These are phyloP conservation scores for Aspergillus versicolor DNA, from an alignment of 2,329 filamentous ascomycete species.

Conservation along the genomic window DNA sequence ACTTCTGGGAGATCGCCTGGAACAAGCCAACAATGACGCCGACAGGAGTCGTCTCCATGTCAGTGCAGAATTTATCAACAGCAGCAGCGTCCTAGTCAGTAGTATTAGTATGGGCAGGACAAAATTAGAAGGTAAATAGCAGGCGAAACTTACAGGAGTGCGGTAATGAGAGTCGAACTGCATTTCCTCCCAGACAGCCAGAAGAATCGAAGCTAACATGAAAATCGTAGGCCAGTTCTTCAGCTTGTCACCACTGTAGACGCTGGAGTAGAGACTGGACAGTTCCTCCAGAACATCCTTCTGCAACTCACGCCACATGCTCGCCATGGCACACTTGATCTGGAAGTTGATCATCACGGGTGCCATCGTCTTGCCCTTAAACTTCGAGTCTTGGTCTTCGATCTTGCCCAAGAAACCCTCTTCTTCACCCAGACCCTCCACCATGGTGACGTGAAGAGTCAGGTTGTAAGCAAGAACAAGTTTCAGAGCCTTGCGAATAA, in stretches of 20 bases:
- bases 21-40: conserved; percentile 96
- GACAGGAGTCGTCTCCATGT: conserved; percentile 95
- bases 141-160: conserved; percentile 57
- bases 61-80: conserved; percentile 90
- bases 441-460: conserved; percentile 90
- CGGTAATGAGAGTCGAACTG: conserved; percentile 98
- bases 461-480: conserved; percentile 94
- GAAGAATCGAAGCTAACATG: conserved; percentile 88
- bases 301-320: conserved; percentile 97
- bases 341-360: conserved; percentile 99
- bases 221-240: conserved; percentile 99
- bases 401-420: conserved; percentile 77
- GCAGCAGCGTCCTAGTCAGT: conserved; percentile 64
- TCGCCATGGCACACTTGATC: conserved; percentile 94
- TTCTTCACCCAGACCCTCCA: conserved; percentile 83
- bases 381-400: conserved; percentile 81
- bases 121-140: not conserved
- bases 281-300: conserved; percentile 95
- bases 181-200: conserved; percentile 98
- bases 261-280: conserved; percentile 89
- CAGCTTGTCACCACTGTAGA: conserved; percentile 94
- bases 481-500: conserved; percentile 93
- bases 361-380: conserved; percentile 83
- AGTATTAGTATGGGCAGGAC: not conserved
- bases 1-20: conserved; percentile 96